Evolutionary conservation across 116 monocot species (phyloP), one percentile per base, ranked within the genome.

Genomic region (Thalassia testudinum): DNA sequence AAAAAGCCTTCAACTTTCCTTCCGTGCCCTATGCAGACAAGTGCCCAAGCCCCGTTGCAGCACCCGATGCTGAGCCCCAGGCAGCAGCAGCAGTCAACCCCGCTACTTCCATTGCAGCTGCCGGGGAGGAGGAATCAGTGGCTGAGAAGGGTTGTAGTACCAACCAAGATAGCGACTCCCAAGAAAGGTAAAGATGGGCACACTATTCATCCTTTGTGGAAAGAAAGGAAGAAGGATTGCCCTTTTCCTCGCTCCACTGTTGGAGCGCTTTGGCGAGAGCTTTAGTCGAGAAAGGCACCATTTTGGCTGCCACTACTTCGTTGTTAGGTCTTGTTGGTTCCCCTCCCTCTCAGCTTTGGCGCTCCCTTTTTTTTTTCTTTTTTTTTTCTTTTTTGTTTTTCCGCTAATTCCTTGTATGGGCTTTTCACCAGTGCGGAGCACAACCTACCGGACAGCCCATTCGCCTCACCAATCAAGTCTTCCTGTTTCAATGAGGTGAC

Each of bases 381-480:
- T 34, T 34, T 34, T 34, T 10, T 3, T 10, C 3, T 34, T 34
- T 34, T 10, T 10, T 10, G 30, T n/a, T n/a, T n/a, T n/a, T 34
- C 30, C 30, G 6, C 3, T 34, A 5, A 34, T 34, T 34, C 30
- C 30, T 3, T 34, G 10, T 34, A 34, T 34, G 3, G 30, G 30
- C 30, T 34, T 34, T 60, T 56, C 27, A 8, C 52, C 52, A 53
- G 67, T 52, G 51, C 47, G n/a, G 92, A 92, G 67, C 85, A 86
- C 60, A 92, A 86, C 61, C 74, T 86, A 53, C 92, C 92, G 12
- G 82, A 86, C 44, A 92, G 86, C 70, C 92, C 92, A 16, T 92
- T 92, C 27, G 86, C 92, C 8, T 92, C 92, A 0, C 92, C 92
- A 10, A 82, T 74, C 52, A 85, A 91, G 50, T 64, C 66, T 8